Conservation (phyloP, 1,284 basidiomycete genomes). For the Anthracocystis setariae region DNA sequence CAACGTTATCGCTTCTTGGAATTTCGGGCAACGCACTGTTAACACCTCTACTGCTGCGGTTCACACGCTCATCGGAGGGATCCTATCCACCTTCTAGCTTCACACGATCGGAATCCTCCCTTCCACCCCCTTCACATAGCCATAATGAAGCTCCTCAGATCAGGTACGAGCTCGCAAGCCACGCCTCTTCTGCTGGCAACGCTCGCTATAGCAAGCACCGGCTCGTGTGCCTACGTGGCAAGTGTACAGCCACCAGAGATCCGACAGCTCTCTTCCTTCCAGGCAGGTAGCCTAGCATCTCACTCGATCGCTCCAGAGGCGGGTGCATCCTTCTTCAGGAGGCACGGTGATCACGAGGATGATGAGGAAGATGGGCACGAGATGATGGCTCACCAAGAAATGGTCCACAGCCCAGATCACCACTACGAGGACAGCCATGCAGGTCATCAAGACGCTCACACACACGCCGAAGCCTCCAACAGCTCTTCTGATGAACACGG, state of each 20-base stretch:
- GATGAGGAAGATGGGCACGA: conserved; percentile 19
- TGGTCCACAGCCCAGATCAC: neutral
- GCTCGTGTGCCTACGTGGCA: conserved; percentile 9
- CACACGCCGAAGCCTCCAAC: neutral
- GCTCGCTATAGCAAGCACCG: conserved; percentile 6
- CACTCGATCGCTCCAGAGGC: neutral
- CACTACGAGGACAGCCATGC: conserved; percentile 7
- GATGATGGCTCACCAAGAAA: conserved; percentile 2
- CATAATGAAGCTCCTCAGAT: conserved; percentile 10
- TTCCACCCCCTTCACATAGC: neutral
- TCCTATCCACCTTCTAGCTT: neutral
- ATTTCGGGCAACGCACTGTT: too few relatives aligned
- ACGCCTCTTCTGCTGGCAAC: conserved; percentile 5
- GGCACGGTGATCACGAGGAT: conserved; percentile 39
- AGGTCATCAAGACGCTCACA: conserved; percentile 1
- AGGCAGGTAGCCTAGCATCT: neutral
- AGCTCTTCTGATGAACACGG: conserved; percentile 1
- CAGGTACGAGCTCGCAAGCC: neutral
- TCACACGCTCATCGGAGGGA: neutral
- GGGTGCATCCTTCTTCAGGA: neutral
- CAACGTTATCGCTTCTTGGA: too few relatives aligned
- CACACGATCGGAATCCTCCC: neutral
- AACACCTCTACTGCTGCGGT: neutral
- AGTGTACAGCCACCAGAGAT: conserved; percentile 4
- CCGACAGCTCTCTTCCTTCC: neutral